A percentile compares a stretch with the other conserved stretches of the same genome.
Conservation (phyloP, 1,139 yeast species). For the Pichia kudriavzevii region DNA sequence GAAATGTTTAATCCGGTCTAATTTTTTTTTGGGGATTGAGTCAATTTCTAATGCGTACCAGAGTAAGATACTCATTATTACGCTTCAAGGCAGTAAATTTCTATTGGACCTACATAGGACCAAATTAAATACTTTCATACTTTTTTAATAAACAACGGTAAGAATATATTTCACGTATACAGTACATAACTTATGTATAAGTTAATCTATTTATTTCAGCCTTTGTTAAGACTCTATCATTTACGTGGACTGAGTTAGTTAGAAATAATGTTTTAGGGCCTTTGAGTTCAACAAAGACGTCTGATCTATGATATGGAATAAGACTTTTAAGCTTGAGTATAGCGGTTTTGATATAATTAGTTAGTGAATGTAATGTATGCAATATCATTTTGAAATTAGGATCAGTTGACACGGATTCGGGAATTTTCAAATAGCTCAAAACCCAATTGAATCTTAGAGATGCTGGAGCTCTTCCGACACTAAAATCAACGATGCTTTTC, state of each 20-base stretch:
- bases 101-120: too few relatives aligned
- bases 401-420: conserved; percentile 2
- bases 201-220: conserved; percentile 18
- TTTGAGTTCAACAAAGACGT: conserved; percentile 9
- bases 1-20: too few relatives aligned
- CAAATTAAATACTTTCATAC: too few relatives aligned
- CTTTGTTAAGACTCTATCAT: conserved; percentile 19
- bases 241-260: conserved; percentile 20
- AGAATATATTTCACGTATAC: too few relatives aligned
- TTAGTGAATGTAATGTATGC: background rate
- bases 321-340: background rate
- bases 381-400: conserved; percentile 2
- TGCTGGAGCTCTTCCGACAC: conserved; percentile 16
- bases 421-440: conserved; percentile 4
- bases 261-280: conserved; percentile 27
- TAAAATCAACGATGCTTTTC: conserved; percentile 20
- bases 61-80: too few relatives aligned
- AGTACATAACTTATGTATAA: too few relatives aligned
- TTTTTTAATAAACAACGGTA: too few relatives aligned
- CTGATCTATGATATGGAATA: conserved; percentile 1
- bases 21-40: too few relatives aligned
- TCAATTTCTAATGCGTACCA: too few relatives aligned
- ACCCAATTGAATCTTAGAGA: conserved; percentile 2
- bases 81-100: too few relatives aligned
- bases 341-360: background rate